Evolutionary conservation across 2,329 filamentous ascomycete species (phyloP), one percentile per base, ranked within the genome.

Genomic region (Trichoderma arundinaceum): DNA sequence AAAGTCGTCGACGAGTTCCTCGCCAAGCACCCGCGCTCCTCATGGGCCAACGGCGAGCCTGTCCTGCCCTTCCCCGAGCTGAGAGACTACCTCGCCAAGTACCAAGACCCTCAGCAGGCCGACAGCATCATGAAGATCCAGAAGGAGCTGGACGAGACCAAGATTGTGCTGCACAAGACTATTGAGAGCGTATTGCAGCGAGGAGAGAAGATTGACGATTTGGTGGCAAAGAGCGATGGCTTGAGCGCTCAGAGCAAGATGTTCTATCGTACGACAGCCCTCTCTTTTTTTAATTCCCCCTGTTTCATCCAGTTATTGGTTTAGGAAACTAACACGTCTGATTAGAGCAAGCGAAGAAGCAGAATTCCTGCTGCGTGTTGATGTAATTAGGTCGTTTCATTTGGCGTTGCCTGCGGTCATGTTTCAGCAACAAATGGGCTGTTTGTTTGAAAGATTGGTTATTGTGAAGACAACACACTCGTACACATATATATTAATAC

Each of bases 51-150:
- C 73, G 77, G 84, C 74, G 82, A 72, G 71, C 82, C 81, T 65
- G 80, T 79, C 63, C 80, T 92, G 60, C 75, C 82, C 19, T 90
- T 93, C 76, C 90, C 91, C 49, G 86, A 90, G 75, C 84, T 98
- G 64, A 89, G 92, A 77, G 90, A 92, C 48, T 96, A 96, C 79
- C 76, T 87, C 54, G 74, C 74, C 73, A 84, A 84, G 74, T 96
- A 93, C 81, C 92, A 97, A 81, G 91, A 97, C 77, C 93, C 94
- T 12, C 84, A 89, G 74, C 86, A 96, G 80, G 94, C 92, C 71
- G 93, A 96, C 81, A 94, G 90, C 79, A 96, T 98, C 76, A 87
- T 92, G 83, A 94, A 92, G 84, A 97, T 99, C 73, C 94, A 98
- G 79, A 91, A 92, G 81, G 93, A 99, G 82, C 84, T 99, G 68